Evolutionary conservation across 2,329 filamentous ascomycete genomes (phyloP), one percentile per base, ranked within the genome.

Genomic region (Trichoderma semiorbis): DNA sequence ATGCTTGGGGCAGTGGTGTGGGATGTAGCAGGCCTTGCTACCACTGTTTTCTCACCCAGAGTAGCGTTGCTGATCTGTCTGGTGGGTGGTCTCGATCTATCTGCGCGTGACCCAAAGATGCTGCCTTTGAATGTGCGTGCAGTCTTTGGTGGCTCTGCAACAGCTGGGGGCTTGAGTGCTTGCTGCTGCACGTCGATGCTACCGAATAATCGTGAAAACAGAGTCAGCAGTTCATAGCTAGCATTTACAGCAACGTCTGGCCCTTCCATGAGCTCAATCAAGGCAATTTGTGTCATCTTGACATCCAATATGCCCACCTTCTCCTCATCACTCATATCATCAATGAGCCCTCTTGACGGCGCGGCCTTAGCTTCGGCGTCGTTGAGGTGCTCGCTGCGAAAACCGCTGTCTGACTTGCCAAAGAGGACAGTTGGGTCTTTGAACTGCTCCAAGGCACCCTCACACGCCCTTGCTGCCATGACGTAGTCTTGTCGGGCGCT

Each of bases 371-470:
- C 74, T 70, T 85, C 85, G 1, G 81, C 84, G 55, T 89, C 86
- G 53, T 92, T 92, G 53, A 93, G 83, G 77, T 93, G 90, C 73
- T 92, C 90, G 76, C 90, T 92, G 75, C 87, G 86, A 75, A 87
- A 92, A 3, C 80, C 76, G 69, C 87, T 78, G 18, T 88, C 84
- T 39, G 86, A 82, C 66, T 86, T 86, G 21, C 91, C 92, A 77
- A 94, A 94, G 0, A 95, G 85, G 7, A 92, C 85, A 1, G 87
- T 81, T 0, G 90, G 88, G 73, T 93, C 90, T 68, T 91, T 90
- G 77, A 97, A 97, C 78, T 97, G 93, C 75, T 97, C 94, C 78
- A 98, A 92, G 4, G 94, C 95, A 30, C 93, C 94, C 78, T 97
- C 94, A 76, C 95, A 98, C 36, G 94, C 92, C 77, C 91, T 91